A percentile compares a stretch with the other conserved stretches of the same genome.
Evolutionary conservation across 2,329 filamentous ascomycete species (phyloP).

Genomic region (Setomelanomma holmii): DNA sequence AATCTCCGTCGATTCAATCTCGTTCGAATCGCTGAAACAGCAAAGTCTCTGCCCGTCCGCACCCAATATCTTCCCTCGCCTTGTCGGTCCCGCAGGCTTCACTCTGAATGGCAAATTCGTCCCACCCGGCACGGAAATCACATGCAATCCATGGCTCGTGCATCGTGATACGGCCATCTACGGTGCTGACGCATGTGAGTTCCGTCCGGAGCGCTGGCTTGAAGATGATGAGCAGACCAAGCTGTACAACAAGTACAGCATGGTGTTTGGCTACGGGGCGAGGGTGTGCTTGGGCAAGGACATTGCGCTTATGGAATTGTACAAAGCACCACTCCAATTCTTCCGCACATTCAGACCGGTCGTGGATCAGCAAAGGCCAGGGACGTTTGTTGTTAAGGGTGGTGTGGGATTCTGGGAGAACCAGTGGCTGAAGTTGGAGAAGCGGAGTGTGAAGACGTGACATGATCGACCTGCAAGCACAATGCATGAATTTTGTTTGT

Average conservation of each 20-base stretch:
- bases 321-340: conserved; percentile 53
- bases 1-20: not conserved
- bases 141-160: conserved; percentile 39
- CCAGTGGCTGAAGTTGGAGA: conserved; percentile 49
- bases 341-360: conserved; percentile 49
- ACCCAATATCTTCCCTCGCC: conserved; percentile 59
- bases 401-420: conserved; percentile 53
- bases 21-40: not conserved
- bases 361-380: conserved; percentile 37
- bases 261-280: conserved; percentile 60
- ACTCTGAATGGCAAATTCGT: conserved; percentile 44
- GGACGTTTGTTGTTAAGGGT: conserved; percentile 51
- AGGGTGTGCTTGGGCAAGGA: conserved; percentile 58
- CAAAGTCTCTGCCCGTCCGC: conserved; percentile 57
- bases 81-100: conserved; percentile 47
- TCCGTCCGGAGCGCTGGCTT: conserved; percentile 40
- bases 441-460: not conserved
- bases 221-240: conserved; percentile 48
- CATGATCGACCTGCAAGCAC: no score
- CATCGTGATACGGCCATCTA: conserved; percentile 39
- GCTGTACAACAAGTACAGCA: conserved; percentile 56
- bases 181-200: conserved; percentile 34
- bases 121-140: conserved; percentile 36
- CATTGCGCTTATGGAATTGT: conserved; percentile 62
- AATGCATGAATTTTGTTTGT: no score